These are phyloP conservation scores for Aspergillus clavatus DNA, from an alignment of 2,329 filamentous ascomycete species.

Conservation along the genomic window DNA sequence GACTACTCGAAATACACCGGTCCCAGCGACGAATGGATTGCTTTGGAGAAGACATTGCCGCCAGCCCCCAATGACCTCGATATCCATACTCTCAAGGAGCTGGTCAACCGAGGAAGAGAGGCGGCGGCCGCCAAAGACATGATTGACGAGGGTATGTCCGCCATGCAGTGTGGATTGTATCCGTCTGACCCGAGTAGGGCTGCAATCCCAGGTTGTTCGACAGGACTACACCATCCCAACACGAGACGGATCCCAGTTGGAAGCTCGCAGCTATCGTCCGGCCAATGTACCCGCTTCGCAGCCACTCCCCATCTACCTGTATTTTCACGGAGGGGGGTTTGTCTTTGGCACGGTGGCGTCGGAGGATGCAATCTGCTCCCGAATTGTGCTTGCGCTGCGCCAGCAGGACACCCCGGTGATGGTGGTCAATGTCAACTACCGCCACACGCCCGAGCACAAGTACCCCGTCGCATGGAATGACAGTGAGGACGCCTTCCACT, in stretches of 20 bases:
- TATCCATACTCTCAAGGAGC: conserved; percentile 20
- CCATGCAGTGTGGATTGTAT: neutral
- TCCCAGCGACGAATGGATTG: conserved; percentile 44
- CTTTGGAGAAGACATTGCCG: conserved; percentile 33
- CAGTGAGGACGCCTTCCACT: conserved; percentile 51
- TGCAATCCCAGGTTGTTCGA: conserved; percentile 29
- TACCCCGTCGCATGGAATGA: conserved; percentile 54
- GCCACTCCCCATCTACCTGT: conserved; percentile 48
- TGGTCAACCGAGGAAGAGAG: conserved; percentile 34
- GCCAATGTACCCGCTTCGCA: conserved; percentile 21
- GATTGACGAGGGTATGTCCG: conserved; percentile 19
- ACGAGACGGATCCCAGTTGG: conserved; percentile 44
- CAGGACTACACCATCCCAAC: conserved; percentile 38
- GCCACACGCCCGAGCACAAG: conserved; percentile 52
- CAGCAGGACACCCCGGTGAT: conserved; percentile 29
- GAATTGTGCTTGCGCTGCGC: conserved; percentile 38
- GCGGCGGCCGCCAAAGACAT: conserved; percentile 28
- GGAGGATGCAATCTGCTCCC: conserved; percentile 51
- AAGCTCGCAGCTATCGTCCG: conserved; percentile 47
- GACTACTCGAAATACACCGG: conserved; percentile 41
- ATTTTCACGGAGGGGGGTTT: conserved; percentile 55
- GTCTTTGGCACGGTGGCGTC: conserved; percentile 51
- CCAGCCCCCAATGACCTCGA: conserved; percentile 17
- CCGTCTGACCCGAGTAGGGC: conserved; percentile 8
- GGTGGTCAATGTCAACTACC: conserved; percentile 55